phyloP scores from a whole-genome alignment of 768 basidiomycete genomes.

The Pleurotus ostreatus region DNA sequence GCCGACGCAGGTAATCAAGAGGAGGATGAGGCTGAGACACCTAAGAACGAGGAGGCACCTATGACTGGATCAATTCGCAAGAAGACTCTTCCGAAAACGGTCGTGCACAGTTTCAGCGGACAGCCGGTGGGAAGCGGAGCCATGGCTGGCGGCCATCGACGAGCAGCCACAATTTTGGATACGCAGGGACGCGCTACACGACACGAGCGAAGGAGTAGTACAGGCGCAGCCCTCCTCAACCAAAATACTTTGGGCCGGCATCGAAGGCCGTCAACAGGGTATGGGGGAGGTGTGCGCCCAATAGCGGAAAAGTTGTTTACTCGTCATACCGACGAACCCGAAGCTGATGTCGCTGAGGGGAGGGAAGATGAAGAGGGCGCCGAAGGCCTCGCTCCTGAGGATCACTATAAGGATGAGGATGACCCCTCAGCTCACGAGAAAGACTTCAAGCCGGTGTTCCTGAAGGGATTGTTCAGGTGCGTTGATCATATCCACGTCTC shows the following conservation, averaged over 20 bases:
- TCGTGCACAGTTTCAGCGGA: constrained; percentile 38
- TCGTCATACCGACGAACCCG: constrained; percentile 42
- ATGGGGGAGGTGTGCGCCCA: constrained; percentile 32
- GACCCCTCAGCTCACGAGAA: constrained; percentile 49
- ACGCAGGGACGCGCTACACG: constrained; percentile 55
- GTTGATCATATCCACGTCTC: constrained; percentile 16
- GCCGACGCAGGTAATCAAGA: constrained; percentile 30
- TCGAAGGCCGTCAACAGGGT: constrained; percentile 70
- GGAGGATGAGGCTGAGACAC: constrained; percentile 19
- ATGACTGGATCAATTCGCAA: constrained; percentile 10
- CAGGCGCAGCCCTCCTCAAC: constrained; percentile 55
- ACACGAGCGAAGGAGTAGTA: constrained; percentile 77
- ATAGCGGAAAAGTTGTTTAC: constrained; percentile 48
- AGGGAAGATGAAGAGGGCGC: constrained; percentile 29
- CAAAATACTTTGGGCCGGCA: constrained; percentile 64
- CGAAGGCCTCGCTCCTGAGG: constrained; percentile 31
- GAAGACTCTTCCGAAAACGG: constrained; percentile 12
- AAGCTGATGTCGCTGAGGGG: constrained; percentile 41
- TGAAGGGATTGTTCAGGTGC: constrained; percentile 94
- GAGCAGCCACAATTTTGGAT: constrained; percentile 77
- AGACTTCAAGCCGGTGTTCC: constrained; percentile 89
- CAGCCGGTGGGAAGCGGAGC: constrained; percentile 47
- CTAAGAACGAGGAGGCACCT: constrained; percentile 14
- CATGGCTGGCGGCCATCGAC: constrained; percentile 43
- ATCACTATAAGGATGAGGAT: constrained; percentile 43